Evolutionary conservation across 2,329 filamentous ascomycete species (phyloP).

Genomic region (Annulohypoxylon truncatum): DNA sequence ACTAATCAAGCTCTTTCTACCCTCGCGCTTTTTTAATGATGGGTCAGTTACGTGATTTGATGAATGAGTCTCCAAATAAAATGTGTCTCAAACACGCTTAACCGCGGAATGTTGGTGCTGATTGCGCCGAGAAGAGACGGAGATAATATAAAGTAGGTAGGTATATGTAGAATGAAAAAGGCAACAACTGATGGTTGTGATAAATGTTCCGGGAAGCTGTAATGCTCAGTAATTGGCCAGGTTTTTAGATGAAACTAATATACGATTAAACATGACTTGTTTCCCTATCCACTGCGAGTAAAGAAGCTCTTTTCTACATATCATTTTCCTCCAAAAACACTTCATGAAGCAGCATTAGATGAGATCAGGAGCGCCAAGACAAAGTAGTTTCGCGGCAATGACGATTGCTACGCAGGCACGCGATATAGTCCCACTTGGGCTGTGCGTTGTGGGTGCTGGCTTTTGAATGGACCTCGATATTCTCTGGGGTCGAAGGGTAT

Average conservation of each 20-base stretch:
- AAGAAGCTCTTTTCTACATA: background rate
- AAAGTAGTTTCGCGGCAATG: conserved; percentile 18
- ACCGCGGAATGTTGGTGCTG: background rate
- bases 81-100: conserved; percentile 17
- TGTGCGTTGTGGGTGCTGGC: conserved; percentile 23
- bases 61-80: conserved; percentile 5
- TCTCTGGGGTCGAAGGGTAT: conserved; percentile 27
- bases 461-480: conserved; percentile 17
- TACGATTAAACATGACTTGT: background rate
- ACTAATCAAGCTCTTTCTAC: conserved; percentile 4
- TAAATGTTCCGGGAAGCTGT: background rate
- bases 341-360: background rate
- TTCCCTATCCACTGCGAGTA: background rate
- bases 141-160: background rate
- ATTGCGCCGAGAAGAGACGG: background rate
- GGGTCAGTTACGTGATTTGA: background rate
- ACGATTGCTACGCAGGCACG: conserved; percentile 29
- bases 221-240: background rate
- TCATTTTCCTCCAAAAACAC: background rate
- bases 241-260: background rate
- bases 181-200: background rate
- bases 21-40: background rate
- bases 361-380: background rate
- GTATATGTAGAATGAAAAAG: background rate
- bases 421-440: conserved; percentile 37